phyloP scores from a whole-genome alignment of 768 basidiomycete genomes.

The Clitopilus hobsonii region DNA sequence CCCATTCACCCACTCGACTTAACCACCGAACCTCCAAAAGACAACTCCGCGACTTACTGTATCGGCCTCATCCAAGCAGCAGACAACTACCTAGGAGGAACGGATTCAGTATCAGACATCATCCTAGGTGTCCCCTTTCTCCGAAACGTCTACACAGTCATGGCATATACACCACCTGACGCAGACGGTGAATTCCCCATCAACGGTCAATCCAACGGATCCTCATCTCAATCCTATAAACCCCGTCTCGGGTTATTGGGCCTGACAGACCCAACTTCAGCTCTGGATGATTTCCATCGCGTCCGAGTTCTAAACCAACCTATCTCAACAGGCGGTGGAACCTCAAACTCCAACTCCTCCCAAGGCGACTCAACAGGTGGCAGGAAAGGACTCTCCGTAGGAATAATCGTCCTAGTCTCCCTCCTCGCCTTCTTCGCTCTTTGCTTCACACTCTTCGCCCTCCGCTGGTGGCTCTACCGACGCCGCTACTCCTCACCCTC shows the following conservation, averaged over 20 bases:
- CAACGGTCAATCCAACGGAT: constrained; percentile 8
- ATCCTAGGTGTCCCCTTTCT: constrained; percentile 78
- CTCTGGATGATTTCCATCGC: constrained; percentile 62
- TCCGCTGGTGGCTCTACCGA: constrained; percentile 47
- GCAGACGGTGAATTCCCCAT: constrained; percentile 39
- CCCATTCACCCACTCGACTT: constrained; percentile 76
- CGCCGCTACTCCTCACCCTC: constrained; percentile 29
- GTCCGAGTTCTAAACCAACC: constrained; percentile 67
- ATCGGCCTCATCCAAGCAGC: constrained; percentile 65
- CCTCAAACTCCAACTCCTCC: constrained; percentile 7
- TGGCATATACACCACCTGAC: constrained; percentile 56
- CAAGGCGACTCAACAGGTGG: constrained; percentile 3
- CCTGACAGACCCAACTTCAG: constrained; percentile 57
- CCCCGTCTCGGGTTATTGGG: constrained; percentile 57
- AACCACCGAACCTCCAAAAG: constrained; percentile 40
- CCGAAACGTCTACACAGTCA: constrained; percentile 71
- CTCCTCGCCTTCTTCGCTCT: constrained; percentile 55
- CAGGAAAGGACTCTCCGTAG: constrained; percentile 46
- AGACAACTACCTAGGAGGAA: constrained; percentile 32
- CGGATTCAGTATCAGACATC: constrained; percentile 53
- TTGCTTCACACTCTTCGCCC: constrained; percentile 47
- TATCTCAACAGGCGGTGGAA: constrained; percentile 21
- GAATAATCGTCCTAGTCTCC: constrained; percentile 58
- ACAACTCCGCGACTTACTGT: constrained; percentile 44
- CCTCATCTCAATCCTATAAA: constrained; percentile 13